These are phyloP conservation scores for Pseudogymnoascus sp. DNA, from an alignment of 2,329 filamentous ascomycete genomes.

Conservation along the genomic window DNA sequence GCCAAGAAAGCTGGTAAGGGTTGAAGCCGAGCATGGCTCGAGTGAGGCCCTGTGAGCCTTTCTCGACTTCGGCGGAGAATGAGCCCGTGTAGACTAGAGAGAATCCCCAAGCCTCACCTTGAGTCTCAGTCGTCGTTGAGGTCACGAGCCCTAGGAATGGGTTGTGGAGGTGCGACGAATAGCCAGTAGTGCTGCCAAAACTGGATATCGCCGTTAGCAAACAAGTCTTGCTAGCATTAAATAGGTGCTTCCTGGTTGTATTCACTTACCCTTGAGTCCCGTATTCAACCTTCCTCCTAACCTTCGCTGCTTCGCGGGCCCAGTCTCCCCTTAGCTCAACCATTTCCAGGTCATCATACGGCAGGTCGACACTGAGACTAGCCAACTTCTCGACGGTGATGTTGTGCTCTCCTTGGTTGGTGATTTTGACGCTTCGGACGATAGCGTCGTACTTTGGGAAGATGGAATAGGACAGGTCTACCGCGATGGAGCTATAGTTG, in stretches of 20 bases:
- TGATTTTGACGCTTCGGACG: conserved; percentile 54
- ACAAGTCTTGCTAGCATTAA: not conserved
- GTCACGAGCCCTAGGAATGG: conserved; percentile 54
- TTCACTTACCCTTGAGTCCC: conserved; percentile 45
- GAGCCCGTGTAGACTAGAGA: conserved; percentile 60
- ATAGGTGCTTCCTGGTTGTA: not conserved
- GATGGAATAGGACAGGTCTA: conserved; percentile 56
- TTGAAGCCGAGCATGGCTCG: conserved; percentile 56
- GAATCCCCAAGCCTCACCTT: conserved; percentile 58
- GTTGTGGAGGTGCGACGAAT: conserved; percentile 58
- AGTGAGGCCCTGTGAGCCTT: conserved; percentile 54
- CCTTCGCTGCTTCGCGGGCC: conserved; percentile 50
- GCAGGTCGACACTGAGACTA: conserved; percentile 56
- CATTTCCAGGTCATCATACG: conserved; percentile 55
- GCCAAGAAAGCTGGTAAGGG: conserved; percentile 53
- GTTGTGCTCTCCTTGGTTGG: conserved; percentile 47
- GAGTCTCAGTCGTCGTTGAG: conserved; percentile 52
- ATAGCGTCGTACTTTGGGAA: conserved; percentile 57
- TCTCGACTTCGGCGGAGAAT: conserved; percentile 55
- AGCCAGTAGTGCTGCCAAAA: conserved; percentile 55
- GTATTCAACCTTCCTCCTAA: conserved; percentile 49
- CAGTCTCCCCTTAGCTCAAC: conserved; percentile 58
- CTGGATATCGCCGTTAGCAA: conserved; percentile 27
- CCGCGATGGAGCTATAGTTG: conserved; percentile 50
- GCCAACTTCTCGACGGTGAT: conserved; percentile 51